phyloP scores from a whole-genome alignment of 139 green algal species.

The Astrephomene gubernaculifera region DNA sequence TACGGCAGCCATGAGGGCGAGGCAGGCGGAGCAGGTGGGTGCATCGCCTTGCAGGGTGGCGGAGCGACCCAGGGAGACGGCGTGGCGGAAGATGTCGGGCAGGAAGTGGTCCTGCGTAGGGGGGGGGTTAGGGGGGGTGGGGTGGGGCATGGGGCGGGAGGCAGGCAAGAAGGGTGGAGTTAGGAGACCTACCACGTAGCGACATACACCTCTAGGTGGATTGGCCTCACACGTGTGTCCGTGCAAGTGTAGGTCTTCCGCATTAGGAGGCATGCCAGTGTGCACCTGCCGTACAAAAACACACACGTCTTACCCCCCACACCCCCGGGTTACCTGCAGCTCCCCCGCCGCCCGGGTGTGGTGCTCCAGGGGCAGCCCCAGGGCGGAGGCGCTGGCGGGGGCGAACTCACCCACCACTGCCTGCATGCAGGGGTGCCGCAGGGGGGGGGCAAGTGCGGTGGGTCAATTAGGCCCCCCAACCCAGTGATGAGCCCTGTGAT shows the following conservation, averaged over 20 bases:
- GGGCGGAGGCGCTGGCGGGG: constrained; percentile 67
- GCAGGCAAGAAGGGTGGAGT: no score
- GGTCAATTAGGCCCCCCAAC: no score
- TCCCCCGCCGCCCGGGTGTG: constrained; percentile 79
- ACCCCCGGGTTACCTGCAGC: constrained; percentile 62
- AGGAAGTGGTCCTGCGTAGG: constrained; percentile 70
- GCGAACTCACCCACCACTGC: constrained; percentile 86
- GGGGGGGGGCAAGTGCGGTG: neutral
- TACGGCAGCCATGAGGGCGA: constrained; percentile 77
- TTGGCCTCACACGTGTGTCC: no score
- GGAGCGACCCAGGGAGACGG: constrained; percentile 51
- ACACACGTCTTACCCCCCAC: no score
- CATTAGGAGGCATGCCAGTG: no score
- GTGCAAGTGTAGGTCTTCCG: no score
- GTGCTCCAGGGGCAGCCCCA: constrained; percentile 86
- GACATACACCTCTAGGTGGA: no score
- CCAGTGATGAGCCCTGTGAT: no score
- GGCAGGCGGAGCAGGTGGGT: constrained; percentile 62
- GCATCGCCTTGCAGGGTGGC: constrained; percentile 58
- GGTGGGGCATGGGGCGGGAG: no score
- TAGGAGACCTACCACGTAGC: no score
- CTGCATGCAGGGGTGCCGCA: neutral
- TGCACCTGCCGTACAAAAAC: no score
- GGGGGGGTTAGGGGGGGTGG: neutral
- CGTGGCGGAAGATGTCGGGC: constrained; percentile 73